Evolutionary conservation across 768 basidiomycete genomes (phyloP), one percentile per base, ranked within the genome.

Genomic region (Porphyrellus cyaneotinctus): DNA sequence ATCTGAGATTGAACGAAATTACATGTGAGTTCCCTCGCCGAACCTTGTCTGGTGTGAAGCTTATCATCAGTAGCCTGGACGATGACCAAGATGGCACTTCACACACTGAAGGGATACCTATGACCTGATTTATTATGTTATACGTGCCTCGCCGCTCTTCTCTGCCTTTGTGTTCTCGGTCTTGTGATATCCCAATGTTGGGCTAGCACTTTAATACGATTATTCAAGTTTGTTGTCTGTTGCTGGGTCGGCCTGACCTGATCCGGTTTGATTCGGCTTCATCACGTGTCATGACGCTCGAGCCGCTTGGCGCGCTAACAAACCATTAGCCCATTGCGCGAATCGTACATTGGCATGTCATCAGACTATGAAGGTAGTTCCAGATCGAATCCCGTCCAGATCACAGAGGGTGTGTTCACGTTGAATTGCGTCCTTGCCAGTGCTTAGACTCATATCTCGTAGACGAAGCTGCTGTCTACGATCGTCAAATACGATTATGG

Each of bases 401-500:
- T 87, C 47, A 87, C 86, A 43, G 86, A 88, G 72, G 86, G 87
- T 74, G 74, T 76, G 68, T 71, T 73, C 31, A 18, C 20, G 22
- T 22, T 46, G 31, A 18, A 18, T 49, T 47, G 31, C 38, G 35
- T 51, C 49, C 30, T 33, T 26, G 39, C 22, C 43, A 17, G 35
- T 47, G 31, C 23, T 44, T 42, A 30, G 14, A 42, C 20, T 22
- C 32, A 17, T 43, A 30, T 35, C 30, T 38, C 15, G 38, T 52
- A 82, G 80, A 82, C 62, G 80, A 86, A 59, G 84, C 82, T n/a
- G 91, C 88, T 14, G 79, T 97, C 23, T 97, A 98, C 69, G 97
- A 98, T 69, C 85, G 95, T 24, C 95, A 98, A 70, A 97, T 98
- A 75, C 84, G 95, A 28, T 73, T 97, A 60, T 99, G 97, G 97